Evolutionary conservation across 208 protist genomes (phyloP).

Genomic region (Tetramitus jugosus): DNA sequence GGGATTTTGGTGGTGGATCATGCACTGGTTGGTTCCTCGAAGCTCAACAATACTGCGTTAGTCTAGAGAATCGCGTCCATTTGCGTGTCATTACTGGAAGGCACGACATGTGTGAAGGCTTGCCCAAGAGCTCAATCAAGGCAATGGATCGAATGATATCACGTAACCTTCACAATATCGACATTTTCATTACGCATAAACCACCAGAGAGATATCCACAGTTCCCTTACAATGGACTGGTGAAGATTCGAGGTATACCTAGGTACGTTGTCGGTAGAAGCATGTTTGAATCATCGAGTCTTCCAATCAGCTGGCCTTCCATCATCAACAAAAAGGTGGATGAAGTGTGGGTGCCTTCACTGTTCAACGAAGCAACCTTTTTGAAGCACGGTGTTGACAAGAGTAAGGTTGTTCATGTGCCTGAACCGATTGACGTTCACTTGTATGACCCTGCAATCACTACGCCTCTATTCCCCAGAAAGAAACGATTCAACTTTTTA

Average conservation of each 20-base stretch:
- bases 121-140: neutral
- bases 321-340: slow-evolving; percentile 25
- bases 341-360: slow-evolving; percentile 51
- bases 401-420: slow-evolving; percentile 39
- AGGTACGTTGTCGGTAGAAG: slow-evolving; percentile 27
- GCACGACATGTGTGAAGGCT: neutral
- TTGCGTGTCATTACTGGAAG: neutral
- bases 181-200: slow-evolving; percentile 5
- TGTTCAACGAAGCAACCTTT: slow-evolving; percentile 49
- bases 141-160: neutral
- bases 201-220: slow-evolving; percentile 3
- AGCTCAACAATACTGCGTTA: neutral
- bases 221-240: slow-evolving; percentile 6
- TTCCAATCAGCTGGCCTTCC: slow-evolving; percentile 24
- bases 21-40: slow-evolving; percentile 10
- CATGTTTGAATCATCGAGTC: slow-evolving; percentile 31
- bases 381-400: slow-evolving; percentile 26
- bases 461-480: neutral
- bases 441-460: slow-evolving; percentile 30
- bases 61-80: neutral
- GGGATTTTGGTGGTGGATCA: slow-evolving; percentile 10
- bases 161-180: neutral
- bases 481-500: slow-evolving; percentile 45
- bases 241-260: neutral
- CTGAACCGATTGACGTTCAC: slow-evolving; percentile 50